A percentile compares a stretch with the other conserved stretches of the same genome.
phyloP scores from a whole-genome alignment of 805 yeast genomes.

The Ogataea parapolymorpha region DNA sequence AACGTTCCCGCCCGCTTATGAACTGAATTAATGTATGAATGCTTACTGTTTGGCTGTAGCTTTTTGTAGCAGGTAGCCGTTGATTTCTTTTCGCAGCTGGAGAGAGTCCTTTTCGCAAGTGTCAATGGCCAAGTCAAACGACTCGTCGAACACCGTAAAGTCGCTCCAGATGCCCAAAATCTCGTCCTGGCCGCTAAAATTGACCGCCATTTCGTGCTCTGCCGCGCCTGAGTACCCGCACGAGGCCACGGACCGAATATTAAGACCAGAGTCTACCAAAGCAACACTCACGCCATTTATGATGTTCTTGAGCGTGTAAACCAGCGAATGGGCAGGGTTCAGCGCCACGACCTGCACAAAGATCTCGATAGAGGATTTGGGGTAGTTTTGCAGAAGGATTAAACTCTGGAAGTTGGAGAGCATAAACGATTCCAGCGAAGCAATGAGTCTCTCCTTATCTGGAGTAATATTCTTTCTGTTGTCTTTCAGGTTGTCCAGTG shows the following conservation, averaged over 20 bases:
- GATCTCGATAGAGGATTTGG: conserved; percentile 84
- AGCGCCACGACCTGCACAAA: conserved; percentile 64
- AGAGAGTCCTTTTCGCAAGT: conserved; percentile 43
- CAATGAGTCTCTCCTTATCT: conserved; percentile 12
- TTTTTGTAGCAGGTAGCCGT: conserved; percentile 37
- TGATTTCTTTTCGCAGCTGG: conserved; percentile 41
- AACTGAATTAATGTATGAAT: background rate
- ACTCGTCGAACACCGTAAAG: conserved; percentile 29
- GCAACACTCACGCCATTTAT: conserved; percentile 70
- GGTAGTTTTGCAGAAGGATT: conserved; percentile 67
- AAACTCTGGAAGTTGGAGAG: conserved; percentile 35
- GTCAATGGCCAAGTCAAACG: conserved; percentile 29
- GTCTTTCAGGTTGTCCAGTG: conserved; percentile 21
- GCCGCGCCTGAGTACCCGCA: conserved; percentile 39
- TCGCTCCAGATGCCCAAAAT: conserved; percentile 61
- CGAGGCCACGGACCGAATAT: conserved; percentile 71
- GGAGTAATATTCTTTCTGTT: conserved; percentile 35
- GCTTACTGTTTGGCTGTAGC: conserved; percentile 1
- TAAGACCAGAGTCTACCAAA: conserved; percentile 80
- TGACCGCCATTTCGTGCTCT: conserved; percentile 29
- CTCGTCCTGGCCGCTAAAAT: conserved; percentile 48
- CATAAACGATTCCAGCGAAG: conserved; percentile 40
- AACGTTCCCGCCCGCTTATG: background rate
- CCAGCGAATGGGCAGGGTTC: conserved; percentile 32
- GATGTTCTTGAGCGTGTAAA: conserved; percentile 40